These are phyloP conservation scores for Fusarium keratoplasticum DNA, from an alignment of 2,329 filamentous ascomycete species.

Conservation along the genomic window DNA sequence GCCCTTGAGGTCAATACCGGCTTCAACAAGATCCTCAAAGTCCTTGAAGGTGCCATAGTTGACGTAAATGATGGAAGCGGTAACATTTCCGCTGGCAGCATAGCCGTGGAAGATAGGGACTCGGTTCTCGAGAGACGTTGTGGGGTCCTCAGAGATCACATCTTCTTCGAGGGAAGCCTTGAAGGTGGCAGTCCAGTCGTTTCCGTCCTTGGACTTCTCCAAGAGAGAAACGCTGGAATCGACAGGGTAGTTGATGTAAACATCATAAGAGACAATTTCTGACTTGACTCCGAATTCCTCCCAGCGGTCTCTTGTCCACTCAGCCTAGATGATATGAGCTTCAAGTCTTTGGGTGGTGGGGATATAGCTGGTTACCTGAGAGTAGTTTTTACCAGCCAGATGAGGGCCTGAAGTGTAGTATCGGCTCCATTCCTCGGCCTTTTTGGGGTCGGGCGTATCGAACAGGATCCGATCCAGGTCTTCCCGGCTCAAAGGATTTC, in stretches of 20 bases:
- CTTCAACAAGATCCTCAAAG: slow-evolving; percentile 82
- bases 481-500: slow-evolving; percentile 52
- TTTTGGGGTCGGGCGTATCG: slow-evolving; percentile 67
- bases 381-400: slow-evolving; percentile 81
- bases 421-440: slow-evolving; percentile 76
- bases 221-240: slow-evolving; percentile 77
- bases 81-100: slow-evolving; percentile 91
- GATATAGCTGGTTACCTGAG: slow-evolving; percentile 61
- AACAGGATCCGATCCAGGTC: slow-evolving; percentile 68
- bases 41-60: slow-evolving; percentile 92
- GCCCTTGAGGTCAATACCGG: slow-evolving; percentile 80
- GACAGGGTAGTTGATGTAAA: slow-evolving; percentile 82
- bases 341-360: neutral
- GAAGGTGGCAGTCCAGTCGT: slow-evolving; percentile 73
- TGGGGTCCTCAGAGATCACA: slow-evolving; percentile 83
- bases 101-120: slow-evolving; percentile 96
- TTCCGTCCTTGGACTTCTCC: slow-evolving; percentile 53
- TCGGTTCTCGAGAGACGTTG: slow-evolving; percentile 76
- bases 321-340: slow-evolving; percentile 58
- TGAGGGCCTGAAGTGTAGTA: slow-evolving; percentile 85
- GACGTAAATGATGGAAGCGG: slow-evolving; percentile 85
- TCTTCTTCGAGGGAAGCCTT: slow-evolving; percentile 88
- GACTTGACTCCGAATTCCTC: slow-evolving; percentile 75
- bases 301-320: slow-evolving; percentile 82
- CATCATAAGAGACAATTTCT: slow-evolving; percentile 76